A percentile compares a stretch with the other conserved stretches of the same genome.
These are phyloP conservation scores for Spergularia azorica DNA, from an alignment of 179 eudicot genomes.

Conservation along the genomic window DNA sequence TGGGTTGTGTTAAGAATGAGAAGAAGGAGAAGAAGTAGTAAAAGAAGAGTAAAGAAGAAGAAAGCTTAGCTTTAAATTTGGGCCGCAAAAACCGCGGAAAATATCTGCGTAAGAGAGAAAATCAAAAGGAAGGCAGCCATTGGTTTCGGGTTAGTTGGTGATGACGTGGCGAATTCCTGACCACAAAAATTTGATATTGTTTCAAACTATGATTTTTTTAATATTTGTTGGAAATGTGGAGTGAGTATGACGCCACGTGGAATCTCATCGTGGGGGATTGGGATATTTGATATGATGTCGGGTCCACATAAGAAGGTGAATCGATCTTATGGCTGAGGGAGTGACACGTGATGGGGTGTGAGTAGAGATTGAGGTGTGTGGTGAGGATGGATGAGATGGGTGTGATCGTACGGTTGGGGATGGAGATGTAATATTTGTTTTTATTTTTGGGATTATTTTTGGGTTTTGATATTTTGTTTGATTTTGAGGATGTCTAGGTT, in stretches of 20 bases:
- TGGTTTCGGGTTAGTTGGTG: constrained; percentile 30
- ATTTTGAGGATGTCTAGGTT: not conserved
- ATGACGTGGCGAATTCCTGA: constrained; percentile 33
- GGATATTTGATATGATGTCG: constrained; percentile 8
- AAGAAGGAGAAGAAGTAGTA: not conserved
- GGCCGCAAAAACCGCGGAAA: constrained; percentile 34
- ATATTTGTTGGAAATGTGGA: not conserved
- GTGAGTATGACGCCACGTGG: constrained; percentile 25
- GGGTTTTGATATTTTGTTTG: not conserved
- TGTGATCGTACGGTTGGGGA: constrained; percentile 18
- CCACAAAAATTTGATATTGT: constrained; percentile 36
- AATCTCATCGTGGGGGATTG: not conserved
- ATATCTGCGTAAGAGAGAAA: constrained; percentile 34
- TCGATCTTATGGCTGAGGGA: constrained; percentile 5
- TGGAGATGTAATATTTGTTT: too few relatives aligned
- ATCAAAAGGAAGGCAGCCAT: constrained; percentile 37
- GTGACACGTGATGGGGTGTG: constrained; percentile 23
- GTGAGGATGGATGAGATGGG: too few relatives aligned
- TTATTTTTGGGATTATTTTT: too few relatives aligned
- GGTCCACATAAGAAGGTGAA: constrained; percentile 11
- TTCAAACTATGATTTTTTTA: not conserved
- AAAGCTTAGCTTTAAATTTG: constrained; percentile 20
- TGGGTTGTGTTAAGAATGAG: too few relatives aligned
- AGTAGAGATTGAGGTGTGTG: not conserved
- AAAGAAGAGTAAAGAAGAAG: not conserved